Evolutionary conservation across 345 rosid genomes (phyloP), one percentile per base, ranked within the genome.

Genomic region (Citrus hindsii): DNA sequence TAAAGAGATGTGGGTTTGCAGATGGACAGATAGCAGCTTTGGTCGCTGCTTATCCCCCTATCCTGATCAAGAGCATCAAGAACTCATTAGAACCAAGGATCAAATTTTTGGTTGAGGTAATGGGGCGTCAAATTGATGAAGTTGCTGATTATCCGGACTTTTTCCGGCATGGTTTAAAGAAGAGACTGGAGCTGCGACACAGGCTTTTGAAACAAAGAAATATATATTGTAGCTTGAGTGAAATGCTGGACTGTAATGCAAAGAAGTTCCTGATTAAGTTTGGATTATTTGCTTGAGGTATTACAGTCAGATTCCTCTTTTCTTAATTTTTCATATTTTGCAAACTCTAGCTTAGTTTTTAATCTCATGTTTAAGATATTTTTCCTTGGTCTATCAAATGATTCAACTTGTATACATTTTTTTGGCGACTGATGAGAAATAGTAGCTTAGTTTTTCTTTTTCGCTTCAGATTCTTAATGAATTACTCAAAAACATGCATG

Each of bases 61-160:
- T 91, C 70, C 82, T 92, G 81, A 79, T 91, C 62, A 92, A 91
- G 89, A 92, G 94, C 77, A 76, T 88, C 53, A 83, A 82, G 83
- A 91, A 89, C 76, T 91, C 94, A 30, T 82, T 92, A 72, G 84
- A 88, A 70, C 97, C 97, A 21, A 85, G 89, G 86, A 91, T 92
- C 53, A 89, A 80, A 75, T 92, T 88, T 82, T 85, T 92, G 85
- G 91, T 84, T 19, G 85, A 91, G 73, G 91, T 91, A 71, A 91
- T 92, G 93, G 90, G 92, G 66, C 90, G 92, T 74, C 81, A 55
- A 73, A 77, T 91, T 38, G 92, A 86, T 71, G 97, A 92, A 84
- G 89, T 78, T 74, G 92, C 83, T 74, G 64, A 79, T 68, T 90
- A 84, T 81, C 94, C 97, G 63, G 83, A 86, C 79, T 90, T 87